A percentile compares a stretch with the other conserved stretches of the same genome.
Conservation (phyloP, 2,329 filamentous ascomycete species). For the Sphaerulina vaccinii region DNA sequence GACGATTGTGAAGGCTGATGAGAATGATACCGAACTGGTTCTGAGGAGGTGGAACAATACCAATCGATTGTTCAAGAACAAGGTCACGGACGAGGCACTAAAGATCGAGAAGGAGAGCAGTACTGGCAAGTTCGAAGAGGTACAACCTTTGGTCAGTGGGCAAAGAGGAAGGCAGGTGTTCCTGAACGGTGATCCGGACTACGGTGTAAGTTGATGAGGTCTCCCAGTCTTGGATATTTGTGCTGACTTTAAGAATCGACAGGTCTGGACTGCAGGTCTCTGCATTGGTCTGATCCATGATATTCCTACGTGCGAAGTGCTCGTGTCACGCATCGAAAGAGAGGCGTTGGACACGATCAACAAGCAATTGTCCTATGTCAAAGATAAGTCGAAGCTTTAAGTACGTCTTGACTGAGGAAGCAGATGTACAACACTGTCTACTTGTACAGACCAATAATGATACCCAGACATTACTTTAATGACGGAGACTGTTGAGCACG, state of each 20-base stretch:
- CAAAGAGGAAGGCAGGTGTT: conserved; percentile 89
- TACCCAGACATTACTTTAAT: too few species aligned
- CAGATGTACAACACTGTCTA: too few species aligned
- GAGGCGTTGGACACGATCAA: conserved; percentile 46
- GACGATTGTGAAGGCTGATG: conserved; percentile 79
- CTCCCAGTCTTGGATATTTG: neutral
- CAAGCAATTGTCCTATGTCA: conserved; percentile 29
- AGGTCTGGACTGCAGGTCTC: conserved; percentile 97
- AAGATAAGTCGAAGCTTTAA: conserved; percentile 15
- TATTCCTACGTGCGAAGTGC: conserved; percentile 47
- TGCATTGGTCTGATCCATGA: conserved; percentile 66
- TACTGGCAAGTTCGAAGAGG: conserved; percentile 82
- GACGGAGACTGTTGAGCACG: too few species aligned
- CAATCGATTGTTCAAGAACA: conserved; percentile 80
- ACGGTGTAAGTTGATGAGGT: conserved; percentile 63
- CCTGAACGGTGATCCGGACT: conserved; percentile 84
- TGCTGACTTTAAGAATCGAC: conserved; percentile 35
- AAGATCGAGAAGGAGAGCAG: conserved; percentile 78
- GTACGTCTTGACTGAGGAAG: too few species aligned
- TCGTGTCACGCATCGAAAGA: conserved; percentile 46
- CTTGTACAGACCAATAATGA: too few species aligned
- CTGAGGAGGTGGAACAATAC: conserved; percentile 91
- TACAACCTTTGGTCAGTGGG: conserved; percentile 81
- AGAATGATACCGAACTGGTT: conserved; percentile 85
- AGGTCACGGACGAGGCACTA: conserved; percentile 74